phyloP scores from a whole-genome alignment of 2,329 filamentous ascomycete species.

The Cercospora sp. region DNA sequence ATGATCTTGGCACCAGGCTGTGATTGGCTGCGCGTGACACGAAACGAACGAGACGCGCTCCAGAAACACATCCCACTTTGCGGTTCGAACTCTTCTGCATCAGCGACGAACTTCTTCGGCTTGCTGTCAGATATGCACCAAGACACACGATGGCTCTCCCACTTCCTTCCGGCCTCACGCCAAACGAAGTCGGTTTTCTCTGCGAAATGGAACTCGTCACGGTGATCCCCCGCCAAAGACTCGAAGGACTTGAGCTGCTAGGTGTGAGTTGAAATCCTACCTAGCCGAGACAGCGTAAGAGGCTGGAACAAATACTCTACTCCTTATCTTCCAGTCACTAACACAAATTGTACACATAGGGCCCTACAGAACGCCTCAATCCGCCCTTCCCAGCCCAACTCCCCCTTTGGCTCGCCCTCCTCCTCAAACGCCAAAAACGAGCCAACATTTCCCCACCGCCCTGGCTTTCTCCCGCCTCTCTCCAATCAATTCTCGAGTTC shows the following conservation, averaged over 20 bases:
- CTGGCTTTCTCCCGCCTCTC: constrained; percentile 78
- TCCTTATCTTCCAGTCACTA: background rate
- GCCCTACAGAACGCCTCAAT: constrained; percentile 70
- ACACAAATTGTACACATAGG: constrained; percentile 54
- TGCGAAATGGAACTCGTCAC: constrained; percentile 98
- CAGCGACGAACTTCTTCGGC: background rate
- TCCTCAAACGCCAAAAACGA: constrained; percentile 90
- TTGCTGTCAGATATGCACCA: constrained; percentile 15
- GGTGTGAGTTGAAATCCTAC: constrained; percentile 63
- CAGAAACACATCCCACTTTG: background rate
- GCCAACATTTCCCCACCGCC: constrained; percentile 89
- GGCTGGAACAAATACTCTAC: constrained; percentile 13
- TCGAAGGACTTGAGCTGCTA: constrained; percentile 82
- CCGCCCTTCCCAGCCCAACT: constrained; percentile 78
- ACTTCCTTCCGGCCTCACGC: constrained; percentile 68
- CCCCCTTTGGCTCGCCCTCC: constrained; percentile 90
- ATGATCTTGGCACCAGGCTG: background rate
- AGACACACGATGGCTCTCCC: constrained; percentile 58
- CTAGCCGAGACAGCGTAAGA: constrained; percentile 29
- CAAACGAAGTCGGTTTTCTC: constrained; percentile 86
- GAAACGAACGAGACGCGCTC: background rate
- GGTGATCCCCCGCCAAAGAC: constrained; percentile 83
- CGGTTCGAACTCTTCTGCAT: background rate
- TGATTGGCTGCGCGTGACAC: constrained; percentile 9
- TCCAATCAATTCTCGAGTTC: constrained; percentile 74